Base-by-base conservation (phyloP, 1,139 yeast genomes). In the Yamadazyma taylorii region DNA sequence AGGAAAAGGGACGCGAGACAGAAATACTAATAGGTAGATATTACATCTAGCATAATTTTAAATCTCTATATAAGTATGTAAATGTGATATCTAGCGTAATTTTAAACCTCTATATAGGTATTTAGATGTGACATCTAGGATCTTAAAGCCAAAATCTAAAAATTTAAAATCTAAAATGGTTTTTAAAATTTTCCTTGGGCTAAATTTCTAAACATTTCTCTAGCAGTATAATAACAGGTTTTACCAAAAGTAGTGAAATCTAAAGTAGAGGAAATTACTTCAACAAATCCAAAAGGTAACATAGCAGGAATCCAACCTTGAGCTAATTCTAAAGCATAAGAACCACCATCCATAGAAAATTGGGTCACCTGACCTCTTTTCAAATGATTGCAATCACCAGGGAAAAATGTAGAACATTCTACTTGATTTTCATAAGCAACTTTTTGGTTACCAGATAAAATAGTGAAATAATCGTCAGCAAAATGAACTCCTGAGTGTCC, bases 281-380 rank as follows among this genome's bases (percentile, higher is more conserved):
- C 96, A 42, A 87, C 68, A 61, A 92, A 79, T 0, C 98, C 98
- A 59, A 92, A 94, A 15, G 97, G 97, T 47, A 94, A 74, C 98
- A 92, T 92, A 36, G 94, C 83, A 24, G 98, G 98, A 50, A 92
- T 87, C 95, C 96, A 92, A 40, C 98, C 98, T 68, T 92, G 98
- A 6, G 98, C 98, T 55, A 92, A 75, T 60, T 92, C 98, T 51
- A 92, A 69, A 5, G 98, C 97, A 64, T 81, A 90, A 0, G 87
- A 72, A 24, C 83, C 94, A 29, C 77, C 61, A 1, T 87, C 84
- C 95, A 92, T 87, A 24, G 80, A 52, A 60, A 94, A 92, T 63
- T 94, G 98, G 63, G 85, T 88, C 48, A 79, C 78, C 32, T 63
- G 50, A 24, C 97, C 96, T 58, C 79, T 83, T 24, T 53, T 60